These are phyloP conservation scores for Echeveria elegans DNA, from an alignment of 164 flowering plant genomes.

Conservation along the genomic window DNA sequence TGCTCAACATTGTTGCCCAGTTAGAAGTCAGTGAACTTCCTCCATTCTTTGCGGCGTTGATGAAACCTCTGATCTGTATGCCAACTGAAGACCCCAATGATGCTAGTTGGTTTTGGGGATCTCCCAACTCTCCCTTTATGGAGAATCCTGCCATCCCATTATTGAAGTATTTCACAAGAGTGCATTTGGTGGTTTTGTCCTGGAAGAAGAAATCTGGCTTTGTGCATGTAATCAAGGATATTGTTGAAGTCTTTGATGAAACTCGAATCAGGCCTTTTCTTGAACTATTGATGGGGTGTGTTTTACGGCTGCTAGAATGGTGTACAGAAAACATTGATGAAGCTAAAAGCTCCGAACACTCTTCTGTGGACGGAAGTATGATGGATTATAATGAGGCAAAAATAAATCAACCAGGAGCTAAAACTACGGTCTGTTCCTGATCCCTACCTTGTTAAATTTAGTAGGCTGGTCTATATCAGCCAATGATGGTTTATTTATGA, in stretches of 20 bases:
- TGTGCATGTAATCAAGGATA: conserved; percentile 75
- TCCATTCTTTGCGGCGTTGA: conserved; percentile 51
- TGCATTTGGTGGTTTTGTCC: conserved; percentile 33
- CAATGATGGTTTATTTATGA: too few species aligned
- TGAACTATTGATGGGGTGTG: conserved; percentile 57
- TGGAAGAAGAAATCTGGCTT: conserved; percentile 77
- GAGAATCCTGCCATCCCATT: conserved; percentile 25
- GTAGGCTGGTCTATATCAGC: too few species aligned
- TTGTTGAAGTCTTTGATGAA: conserved; percentile 71
- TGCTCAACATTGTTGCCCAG: conserved; percentile 71
- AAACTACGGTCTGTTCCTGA: neutral
- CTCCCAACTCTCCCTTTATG: conserved; percentile 15
- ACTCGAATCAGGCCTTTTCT: conserved; percentile 60
- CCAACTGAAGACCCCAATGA: conserved; percentile 21
- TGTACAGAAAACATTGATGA: conserved; percentile 38
- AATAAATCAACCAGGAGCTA: neutral
- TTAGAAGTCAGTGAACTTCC: conserved; percentile 70
- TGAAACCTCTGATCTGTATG: conserved; percentile 44
- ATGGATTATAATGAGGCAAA: neutral
- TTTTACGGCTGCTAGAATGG: conserved; percentile 60
- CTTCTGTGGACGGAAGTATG: conserved; percentile 13
- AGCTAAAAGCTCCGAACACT: conserved; percentile 17
- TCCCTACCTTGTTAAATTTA: neutral
- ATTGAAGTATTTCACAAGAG: conserved; percentile 36
- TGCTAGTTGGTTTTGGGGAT: conserved; percentile 27